Conservation (phyloP, 257 asterid species). For the Eucommia ulmoides region DNA sequence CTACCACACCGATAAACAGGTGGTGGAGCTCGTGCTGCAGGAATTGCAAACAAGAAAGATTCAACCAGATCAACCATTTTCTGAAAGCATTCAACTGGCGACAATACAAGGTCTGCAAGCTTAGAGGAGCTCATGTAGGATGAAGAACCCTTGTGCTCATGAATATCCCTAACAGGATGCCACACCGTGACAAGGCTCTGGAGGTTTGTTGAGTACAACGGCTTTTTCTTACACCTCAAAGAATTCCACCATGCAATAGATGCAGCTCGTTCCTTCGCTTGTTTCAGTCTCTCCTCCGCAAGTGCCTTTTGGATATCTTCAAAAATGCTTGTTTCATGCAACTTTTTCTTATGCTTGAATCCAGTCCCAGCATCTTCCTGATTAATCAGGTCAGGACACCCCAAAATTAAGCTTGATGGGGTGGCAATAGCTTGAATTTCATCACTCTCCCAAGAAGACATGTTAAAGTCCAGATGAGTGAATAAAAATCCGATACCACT, state of each 20-base stretch:
- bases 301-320: constrained; percentile 67
- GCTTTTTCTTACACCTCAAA: constrained; percentile 76
- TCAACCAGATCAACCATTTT: constrained; percentile 69
- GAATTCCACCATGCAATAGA: constrained; percentile 96
- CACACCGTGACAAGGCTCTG: constrained; percentile 60
- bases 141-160: constrained; percentile 34
- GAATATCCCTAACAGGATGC: constrained; percentile 54
- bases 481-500: constrained; percentile 64
- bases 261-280: constrained; percentile 65
- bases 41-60: constrained; percentile 96
- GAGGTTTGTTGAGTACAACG: constrained; percentile 62
- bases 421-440: constrained; percentile 78
- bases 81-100: constrained; percentile 78
- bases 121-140: constrained; percentile 54
- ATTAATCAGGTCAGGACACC: constrained; percentile 21
- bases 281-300: constrained; percentile 50
- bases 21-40: constrained; percentile 94
- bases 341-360: constrained; percentile 29
- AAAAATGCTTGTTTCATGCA: constrained; percentile 46
- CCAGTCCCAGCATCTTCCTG: constrained; percentile 29
- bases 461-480: constrained; percentile 69
- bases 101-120: constrained; percentile 62
- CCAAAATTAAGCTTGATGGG: constrained; percentile 60
- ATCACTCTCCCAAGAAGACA: constrained; percentile 90
- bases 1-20: constrained; percentile 93